Evolutionary conservation across 2,329 filamentous ascomycete species (phyloP).

Genomic region (Paramyrothecium sp.): DNA sequence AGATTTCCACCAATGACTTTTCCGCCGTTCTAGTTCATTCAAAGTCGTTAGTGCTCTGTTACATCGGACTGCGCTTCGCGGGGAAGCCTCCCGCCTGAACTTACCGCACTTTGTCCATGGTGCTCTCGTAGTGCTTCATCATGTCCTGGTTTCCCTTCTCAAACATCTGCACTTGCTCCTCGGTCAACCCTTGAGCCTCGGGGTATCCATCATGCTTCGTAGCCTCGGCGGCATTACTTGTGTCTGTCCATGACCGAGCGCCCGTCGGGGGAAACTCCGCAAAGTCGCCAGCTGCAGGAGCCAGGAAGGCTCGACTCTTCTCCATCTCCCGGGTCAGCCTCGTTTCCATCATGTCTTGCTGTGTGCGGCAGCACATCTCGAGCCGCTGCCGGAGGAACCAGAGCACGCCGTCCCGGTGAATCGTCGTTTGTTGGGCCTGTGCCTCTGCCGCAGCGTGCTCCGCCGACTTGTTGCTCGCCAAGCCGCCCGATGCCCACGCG

Average conservation of each 20-base stretch:
- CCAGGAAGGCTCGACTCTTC: conserved; percentile 79
- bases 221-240: background rate
- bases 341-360: conserved; percentile 92
- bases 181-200: conserved; percentile 58
- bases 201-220: background rate
- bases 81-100: conserved; percentile 30
- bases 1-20: conserved; percentile 87
- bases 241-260: conserved; percentile 4
- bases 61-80: background rate
- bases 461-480: conserved; percentile 45
- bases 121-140: conserved; percentile 89
- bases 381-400: conserved; percentile 77
- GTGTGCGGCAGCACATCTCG: conserved; percentile 73
- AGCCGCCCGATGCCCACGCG: conserved; percentile 63
- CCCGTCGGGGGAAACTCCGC: conserved; percentile 25
- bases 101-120: conserved; percentile 90
- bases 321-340: conserved; percentile 81
- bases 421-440: conserved; percentile 61
- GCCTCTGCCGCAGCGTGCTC: conserved; percentile 76
- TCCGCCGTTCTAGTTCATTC: conserved; percentile 68
- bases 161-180: conserved; percentile 90
- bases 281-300: conserved; percentile 29
- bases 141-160: conserved; percentile 90
- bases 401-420: conserved; percentile 78
- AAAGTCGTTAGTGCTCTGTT: conserved; percentile 10